Conservation (phyloP, 2,329 filamentous ascomycete genomes). For the Herpotrichia juniperi region DNA sequence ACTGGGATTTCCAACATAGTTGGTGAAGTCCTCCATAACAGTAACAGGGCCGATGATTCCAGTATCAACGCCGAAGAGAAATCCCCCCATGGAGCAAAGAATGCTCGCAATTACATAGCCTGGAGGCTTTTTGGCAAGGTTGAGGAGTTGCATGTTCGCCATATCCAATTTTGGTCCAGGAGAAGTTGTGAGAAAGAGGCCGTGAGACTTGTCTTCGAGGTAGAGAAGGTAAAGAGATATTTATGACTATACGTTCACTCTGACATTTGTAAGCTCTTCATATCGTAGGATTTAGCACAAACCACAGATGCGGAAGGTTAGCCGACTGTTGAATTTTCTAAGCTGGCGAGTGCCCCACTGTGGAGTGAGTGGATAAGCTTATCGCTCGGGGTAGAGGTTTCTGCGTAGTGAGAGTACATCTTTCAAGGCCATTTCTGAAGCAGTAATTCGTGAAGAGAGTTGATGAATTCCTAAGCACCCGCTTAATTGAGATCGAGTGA, state of each 20-base stretch:
- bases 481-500: too few species aligned
- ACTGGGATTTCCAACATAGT: constrained; percentile 58
- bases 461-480: too few species aligned
- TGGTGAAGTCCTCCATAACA: constrained; percentile 60
- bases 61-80: constrained; percentile 49
- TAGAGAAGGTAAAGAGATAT: too few species aligned
- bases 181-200: background rate
- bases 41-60: constrained; percentile 66
- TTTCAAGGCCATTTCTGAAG: too few species aligned
- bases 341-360: background rate
- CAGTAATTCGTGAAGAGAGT: too few species aligned
- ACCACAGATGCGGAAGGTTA: background rate
- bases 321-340: background rate
- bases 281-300: background rate
- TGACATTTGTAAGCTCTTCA: background rate
- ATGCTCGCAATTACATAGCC: constrained; percentile 25
- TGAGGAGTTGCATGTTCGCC: background rate
- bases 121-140: constrained; percentile 7
- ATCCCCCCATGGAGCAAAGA: constrained; percentile 25
- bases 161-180: background rate
- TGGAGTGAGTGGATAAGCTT: background rate
- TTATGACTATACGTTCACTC: too few species aligned
- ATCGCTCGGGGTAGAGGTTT: background rate
- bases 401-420: background rate
- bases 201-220: too few species aligned